Evolutionary conservation across 2,329 filamentous ascomycete genomes (phyloP), one percentile per base, ranked within the genome.

Genomic region (Corniculantispora saksenae): DNA sequence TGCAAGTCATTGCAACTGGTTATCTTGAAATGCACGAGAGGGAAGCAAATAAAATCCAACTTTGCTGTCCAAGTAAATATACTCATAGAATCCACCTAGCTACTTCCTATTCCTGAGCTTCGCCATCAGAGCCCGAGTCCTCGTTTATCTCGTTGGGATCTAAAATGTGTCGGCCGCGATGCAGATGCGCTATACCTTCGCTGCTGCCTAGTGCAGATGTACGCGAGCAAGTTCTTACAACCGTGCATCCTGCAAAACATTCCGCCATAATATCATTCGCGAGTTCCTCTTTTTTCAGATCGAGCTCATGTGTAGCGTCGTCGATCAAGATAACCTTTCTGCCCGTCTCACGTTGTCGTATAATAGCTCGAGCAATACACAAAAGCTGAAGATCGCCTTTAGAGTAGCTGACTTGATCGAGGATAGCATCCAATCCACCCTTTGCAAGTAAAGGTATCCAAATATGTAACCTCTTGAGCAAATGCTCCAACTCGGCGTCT

Each of bases 391-490:
- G 23, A 10, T 63, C 23, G 2, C 61, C 40, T 48, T 78, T 74
- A 0, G 78, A 80, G 7, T 80, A 69, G 1, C 68, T 64, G 5
- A 75, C 66, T 3, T 70, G 66, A 8, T 67, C 66, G 50, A 80
- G 72, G 0, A 71, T 68, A 1, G 67, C 69, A 9, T 76, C 69
- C 1, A 82, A 68, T 1, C 77, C 76, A 13, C 53, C 53, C 23
- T 35, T 55, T 0, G 13, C 13, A 17, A 17, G 6, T 6, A 55
- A n/a, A 21, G 27, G 53, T 13, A 40, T 5, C 53, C 53, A 55
- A 2, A 55, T 35, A 3, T 40, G 53, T 12, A 55, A 21, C 9
- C 29, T 15, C 29, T 55, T 55, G 19, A 55, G 29, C 4, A 55
- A 9, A 1, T n/a, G 27, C 21, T 55, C 53, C 17, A 55, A 3